A percentile compares a stretch with the other conserved stretches of the same genome.
These are phyloP conservation scores for Rhodotorula sp. DNA, from an alignment of 1,284 basidiomycete species.

Conservation along the genomic window DNA sequence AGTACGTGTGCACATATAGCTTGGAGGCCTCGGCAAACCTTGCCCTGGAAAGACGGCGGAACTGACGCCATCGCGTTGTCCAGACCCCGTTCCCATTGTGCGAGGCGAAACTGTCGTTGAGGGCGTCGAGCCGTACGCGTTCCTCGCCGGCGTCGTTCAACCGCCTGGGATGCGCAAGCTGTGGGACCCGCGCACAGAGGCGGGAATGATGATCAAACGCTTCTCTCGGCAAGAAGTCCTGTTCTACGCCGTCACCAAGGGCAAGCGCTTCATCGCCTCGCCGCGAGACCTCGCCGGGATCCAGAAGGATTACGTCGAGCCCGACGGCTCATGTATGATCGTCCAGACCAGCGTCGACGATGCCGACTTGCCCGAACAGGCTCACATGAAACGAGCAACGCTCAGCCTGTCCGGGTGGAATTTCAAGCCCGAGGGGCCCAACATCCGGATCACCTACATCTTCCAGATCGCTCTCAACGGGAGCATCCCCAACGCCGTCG, in stretches of 20 bases:
- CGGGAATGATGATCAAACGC: conserved; percentile 22
- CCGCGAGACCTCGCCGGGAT: conserved; percentile 33
- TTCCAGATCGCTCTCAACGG: conserved; percentile 26
- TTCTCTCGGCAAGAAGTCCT: conserved; percentile 20
- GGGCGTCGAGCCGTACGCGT: conserved; percentile 24
- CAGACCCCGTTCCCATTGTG: conserved; percentile 14
- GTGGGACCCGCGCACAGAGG: conserved; percentile 28
- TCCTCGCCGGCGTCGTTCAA: conserved; percentile 30
- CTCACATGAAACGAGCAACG: conserved; percentile 18
- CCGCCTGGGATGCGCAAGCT: conserved; percentile 31
- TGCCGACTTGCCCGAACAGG: conserved; percentile 15
- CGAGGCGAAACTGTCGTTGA: conserved; percentile 29
- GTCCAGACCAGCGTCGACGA: conserved; percentile 26
- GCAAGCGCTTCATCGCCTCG: conserved; percentile 23
- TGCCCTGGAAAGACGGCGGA: too few species aligned
- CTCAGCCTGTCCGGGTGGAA: conserved; percentile 25
- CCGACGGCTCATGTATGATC: conserved; percentile 18
- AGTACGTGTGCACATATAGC: background rate
- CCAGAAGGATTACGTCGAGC: conserved; percentile 25
- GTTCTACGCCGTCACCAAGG: conserved; percentile 31
- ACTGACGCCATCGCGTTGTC: background rate
- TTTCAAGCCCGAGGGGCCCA: conserved; percentile 11
- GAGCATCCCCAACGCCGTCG: conserved; percentile 16
- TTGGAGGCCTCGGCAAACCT: too few species aligned
- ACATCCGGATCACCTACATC: conserved; percentile 15